Evolutionary conservation across 139 green algal species (phyloP).

Genomic region (Nannochloris sp.): DNA sequence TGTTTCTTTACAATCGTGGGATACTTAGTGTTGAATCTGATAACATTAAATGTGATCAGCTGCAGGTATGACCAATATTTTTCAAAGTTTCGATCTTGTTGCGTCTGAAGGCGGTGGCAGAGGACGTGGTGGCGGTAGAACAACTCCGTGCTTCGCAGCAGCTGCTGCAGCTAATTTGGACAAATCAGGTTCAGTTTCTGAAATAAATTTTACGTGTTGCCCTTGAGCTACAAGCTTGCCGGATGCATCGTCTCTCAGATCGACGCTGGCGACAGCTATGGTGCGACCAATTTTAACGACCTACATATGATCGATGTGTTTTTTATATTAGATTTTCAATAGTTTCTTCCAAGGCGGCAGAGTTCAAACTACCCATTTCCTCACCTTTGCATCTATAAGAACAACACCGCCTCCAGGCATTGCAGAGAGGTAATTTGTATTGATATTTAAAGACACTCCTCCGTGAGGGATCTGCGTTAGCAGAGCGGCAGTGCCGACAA

Average conservation of each 20-base stretch:
- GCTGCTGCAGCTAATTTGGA: not conserved
- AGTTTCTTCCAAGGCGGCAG: not conserved
- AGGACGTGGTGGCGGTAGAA: too few relatives aligned
- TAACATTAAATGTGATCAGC: too few relatives aligned
- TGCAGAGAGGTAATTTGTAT: slow-evolving; percentile 14
- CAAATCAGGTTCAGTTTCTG: not conserved
- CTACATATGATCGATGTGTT: not conserved
- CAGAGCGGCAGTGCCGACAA: slow-evolving; percentile 33
- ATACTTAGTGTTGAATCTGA: too few relatives aligned
- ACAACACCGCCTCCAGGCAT: slow-evolving; percentile 3
- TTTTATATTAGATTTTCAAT: not conserved
- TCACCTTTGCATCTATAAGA: slow-evolving; percentile 8
- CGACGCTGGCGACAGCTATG: slow-evolving; percentile 9
- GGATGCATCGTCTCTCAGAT: slow-evolving; percentile 1
- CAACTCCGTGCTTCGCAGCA: too few relatives aligned
- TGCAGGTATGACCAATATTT: too few relatives aligned
- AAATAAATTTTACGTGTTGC: slow-evolving; percentile 9
- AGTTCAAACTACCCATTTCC: not conserved
- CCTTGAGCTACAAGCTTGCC: slow-evolving; percentile 1
- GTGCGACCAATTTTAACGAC: slow-evolving; percentile 1
- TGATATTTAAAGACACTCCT: slow-evolving; percentile 19
- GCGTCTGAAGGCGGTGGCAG: not conserved
- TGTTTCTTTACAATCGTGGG: too few relatives aligned
- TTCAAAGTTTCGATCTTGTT: not conserved
- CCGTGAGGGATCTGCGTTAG: slow-evolving; percentile 7